phyloP scores from a whole-genome alignment of 768 basidiomycete genomes.

The Termitomyces heimii region DNA sequence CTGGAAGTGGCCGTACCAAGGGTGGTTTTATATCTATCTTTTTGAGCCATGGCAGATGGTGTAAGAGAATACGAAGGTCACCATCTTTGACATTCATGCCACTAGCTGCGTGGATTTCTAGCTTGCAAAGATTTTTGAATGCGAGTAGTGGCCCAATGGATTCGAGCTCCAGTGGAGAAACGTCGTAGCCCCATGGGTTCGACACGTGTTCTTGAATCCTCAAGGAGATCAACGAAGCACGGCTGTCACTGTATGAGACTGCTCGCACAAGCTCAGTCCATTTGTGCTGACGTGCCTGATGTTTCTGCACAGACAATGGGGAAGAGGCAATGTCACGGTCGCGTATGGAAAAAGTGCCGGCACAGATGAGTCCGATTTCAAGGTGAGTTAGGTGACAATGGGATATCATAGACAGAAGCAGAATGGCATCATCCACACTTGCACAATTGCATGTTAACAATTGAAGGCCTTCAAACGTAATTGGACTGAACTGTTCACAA shows the following conservation, averaged over 20 bases:
- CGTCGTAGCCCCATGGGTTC: background rate
- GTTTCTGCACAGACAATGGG: background rate
- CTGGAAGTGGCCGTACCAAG: background rate
- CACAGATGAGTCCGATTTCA: background rate
- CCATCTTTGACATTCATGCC: background rate
- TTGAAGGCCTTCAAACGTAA: background rate
- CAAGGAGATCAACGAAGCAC: background rate
- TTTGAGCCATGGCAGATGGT: background rate
- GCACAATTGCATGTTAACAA: background rate
- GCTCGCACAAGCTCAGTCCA: background rate
- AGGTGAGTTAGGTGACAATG: background rate
- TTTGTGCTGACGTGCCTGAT: background rate
- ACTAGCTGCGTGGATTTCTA: background rate
- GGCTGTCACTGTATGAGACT: background rate
- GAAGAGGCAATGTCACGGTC: background rate
- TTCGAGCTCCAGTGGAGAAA: background rate
- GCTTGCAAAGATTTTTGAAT: background rate
- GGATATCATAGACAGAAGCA: background rate
- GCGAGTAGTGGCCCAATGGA: background rate
- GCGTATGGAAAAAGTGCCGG: background rate
- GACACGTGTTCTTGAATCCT: background rate
- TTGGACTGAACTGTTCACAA: background rate
- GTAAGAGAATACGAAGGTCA: background rate
- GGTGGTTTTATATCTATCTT: background rate
- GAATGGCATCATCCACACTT: background rate